phyloP scores from a whole-genome alignment of 352 stramenopile genomes.

The Globisporangium acanthophoron region DNA sequence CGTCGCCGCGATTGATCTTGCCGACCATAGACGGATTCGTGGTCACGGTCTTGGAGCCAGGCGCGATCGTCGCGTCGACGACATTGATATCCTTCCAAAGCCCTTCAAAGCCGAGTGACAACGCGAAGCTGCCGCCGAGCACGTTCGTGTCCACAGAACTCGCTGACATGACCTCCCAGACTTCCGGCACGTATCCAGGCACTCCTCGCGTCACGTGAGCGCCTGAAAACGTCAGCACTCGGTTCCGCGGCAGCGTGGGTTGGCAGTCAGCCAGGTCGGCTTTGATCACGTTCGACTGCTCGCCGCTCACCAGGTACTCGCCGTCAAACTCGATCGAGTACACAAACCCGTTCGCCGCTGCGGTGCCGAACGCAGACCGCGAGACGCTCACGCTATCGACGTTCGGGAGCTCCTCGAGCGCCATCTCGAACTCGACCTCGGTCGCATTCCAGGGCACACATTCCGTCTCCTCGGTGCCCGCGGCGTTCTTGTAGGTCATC shows the following conservation, averaged over 20 bases:
- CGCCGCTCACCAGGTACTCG: conserved; percentile 47
- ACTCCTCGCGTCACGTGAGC: conserved; percentile 33
- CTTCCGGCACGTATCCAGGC: conserved; percentile 45
- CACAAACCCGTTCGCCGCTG: conserved; percentile 47
- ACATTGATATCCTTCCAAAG: conserved; percentile 27
- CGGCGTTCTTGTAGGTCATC: conserved; percentile 43
- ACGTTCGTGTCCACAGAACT: conserved; percentile 23
- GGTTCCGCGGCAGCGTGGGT: conserved; percentile 34
- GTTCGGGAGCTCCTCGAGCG: conserved; percentile 59
- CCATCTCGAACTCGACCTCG: conserved; percentile 56
- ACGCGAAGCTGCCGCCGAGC: conserved; percentile 56
- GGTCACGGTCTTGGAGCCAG: conserved; percentile 42
- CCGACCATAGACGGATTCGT: conserved; percentile 53
- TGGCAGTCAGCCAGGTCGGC: conserved; percentile 35
- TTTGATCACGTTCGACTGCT: conserved; percentile 45
- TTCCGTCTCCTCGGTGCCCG: conserved; percentile 24
- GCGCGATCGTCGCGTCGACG: conserved; percentile 31
- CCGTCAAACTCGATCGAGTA: conserved; percentile 74
- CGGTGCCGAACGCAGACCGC: conserved; percentile 35
- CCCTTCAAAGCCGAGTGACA: conserved; percentile 71
- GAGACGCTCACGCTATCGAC: conserved; percentile 61
- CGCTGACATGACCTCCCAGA: conserved; percentile 58
- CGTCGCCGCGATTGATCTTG: conserved; percentile 60
- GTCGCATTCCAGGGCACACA: conserved; percentile 75
- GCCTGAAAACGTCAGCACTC: conserved; percentile 41